Percentiles rank a stretch among this genome's conserved stretches.
phyloP scores from a whole-genome alignment of 2,329 filamentous ascomycete genomes.

The Apiospora saccharicola region DNA sequence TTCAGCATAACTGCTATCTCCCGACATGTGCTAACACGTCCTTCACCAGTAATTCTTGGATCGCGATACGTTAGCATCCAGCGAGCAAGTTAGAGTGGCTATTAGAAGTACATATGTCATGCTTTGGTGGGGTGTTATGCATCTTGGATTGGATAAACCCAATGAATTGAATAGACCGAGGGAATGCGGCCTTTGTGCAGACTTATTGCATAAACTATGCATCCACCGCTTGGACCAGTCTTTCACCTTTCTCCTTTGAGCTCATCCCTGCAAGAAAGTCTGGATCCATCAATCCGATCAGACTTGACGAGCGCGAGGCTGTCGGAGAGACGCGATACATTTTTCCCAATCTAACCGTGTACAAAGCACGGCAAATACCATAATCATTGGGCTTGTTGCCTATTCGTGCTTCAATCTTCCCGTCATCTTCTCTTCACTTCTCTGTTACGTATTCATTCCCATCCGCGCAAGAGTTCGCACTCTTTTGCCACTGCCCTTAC shows the following conservation, averaged over 20 bases:
- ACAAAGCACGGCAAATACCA: slow-evolving; percentile 17
- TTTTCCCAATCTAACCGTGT: slow-evolving; percentile 15
- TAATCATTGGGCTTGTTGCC: slow-evolving; percentile 11
- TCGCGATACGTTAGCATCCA: too few relatives aligned
- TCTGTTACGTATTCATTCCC: slow-evolving; percentile 2
- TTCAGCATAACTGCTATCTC: too few relatives aligned
- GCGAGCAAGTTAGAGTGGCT: too few relatives aligned
- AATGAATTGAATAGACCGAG: neutral
- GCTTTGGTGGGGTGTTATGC: neutral
- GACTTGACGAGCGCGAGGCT: slow-evolving; percentile 16
- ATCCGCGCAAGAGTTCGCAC: slow-evolving; percentile 6
- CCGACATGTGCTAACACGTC: too few relatives aligned
- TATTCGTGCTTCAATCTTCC: slow-evolving; percentile 17
- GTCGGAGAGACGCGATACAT: slow-evolving; percentile 17
- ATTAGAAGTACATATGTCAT: neutral
- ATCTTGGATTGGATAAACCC: neutral
- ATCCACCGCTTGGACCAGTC: slow-evolving; percentile 5
- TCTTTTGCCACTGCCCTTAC: neutral
- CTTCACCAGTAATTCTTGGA: too few relatives aligned
- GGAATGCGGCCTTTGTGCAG: neutral
- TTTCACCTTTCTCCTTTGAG: slow-evolving; percentile 2
- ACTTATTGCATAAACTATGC: neutral
- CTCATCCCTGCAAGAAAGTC: slow-evolving; percentile 19
- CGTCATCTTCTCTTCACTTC: neutral
- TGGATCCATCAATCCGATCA: slow-evolving; percentile 11